Evolutionary conservation across 2,329 filamentous ascomycete genomes (phyloP), one percentile per base, ranked within the genome.

Genomic region (Penicillium sumatraense): DNA sequence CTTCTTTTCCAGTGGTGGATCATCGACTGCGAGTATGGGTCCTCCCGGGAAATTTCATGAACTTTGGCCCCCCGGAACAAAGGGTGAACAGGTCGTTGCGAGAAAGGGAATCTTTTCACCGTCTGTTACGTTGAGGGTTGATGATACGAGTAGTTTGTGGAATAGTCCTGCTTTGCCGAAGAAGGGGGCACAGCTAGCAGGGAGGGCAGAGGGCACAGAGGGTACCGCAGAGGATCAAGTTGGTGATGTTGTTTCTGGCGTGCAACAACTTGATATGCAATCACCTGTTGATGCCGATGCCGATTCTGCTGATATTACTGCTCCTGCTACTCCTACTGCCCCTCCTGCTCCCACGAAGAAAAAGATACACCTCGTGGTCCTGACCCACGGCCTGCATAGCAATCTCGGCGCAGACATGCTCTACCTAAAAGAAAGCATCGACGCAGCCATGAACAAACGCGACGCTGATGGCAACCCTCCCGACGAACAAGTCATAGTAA

Each of bases 351-450:
- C 48, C 52, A 18, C 54, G 60, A 69, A 73, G 40, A 81, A 76
- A 60, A 89, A 87, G 61, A 81, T 99, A 2, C 95, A 99, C 71
- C 79, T 99, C 38, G 95, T 99, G 21, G 82, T 99, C 29, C 77
- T 99, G 47, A 98, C 95, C 0, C 95, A 99, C 76, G 95, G 95
- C 0, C 75, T 99, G 60, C 95, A 99, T 73, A 96, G 93, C 75
- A 99, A 99, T 72, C 81, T 97, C 11, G 91, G 95, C 5, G 90
- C 92, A 20, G 95, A 99, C 72, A 96, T 99, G 95, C 80, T 99
- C 18, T 99, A 90, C 70, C 78, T 99, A 72, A 99, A 99, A 70
- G 95, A 99, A 75, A 96, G 91, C 73, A 98, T 99, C 59, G 95
- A 99, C 76, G 86, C 87, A 24, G 87, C 90, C 2, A 89, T 88